Percentiles rank a stretch among this genome's conserved stretches.
These are phyloP conservation scores for Russula vinacea DNA, from an alignment of 768 basidiomycete species.

Conservation along the genomic window DNA sequence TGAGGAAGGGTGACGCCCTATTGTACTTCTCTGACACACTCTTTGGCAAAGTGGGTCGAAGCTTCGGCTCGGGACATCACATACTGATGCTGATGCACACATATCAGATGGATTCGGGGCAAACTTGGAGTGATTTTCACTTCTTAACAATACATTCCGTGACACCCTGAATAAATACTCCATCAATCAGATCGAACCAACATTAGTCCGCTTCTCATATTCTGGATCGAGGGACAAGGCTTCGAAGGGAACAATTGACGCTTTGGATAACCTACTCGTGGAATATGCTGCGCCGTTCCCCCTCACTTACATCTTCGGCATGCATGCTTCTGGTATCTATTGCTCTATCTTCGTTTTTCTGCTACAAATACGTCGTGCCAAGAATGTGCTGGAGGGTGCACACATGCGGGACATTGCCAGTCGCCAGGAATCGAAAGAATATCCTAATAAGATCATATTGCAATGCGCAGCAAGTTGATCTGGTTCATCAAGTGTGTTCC, in stretches of 20 bases:
- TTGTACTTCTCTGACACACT: conserved; percentile 69
- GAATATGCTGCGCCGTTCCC: conserved; percentile 84
- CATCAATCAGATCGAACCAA: conserved; percentile 58
- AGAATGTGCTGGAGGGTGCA: conserved; percentile 65
- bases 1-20: conserved; percentile 75
- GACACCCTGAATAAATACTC: conserved; percentile 57
- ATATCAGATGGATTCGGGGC: conserved; percentile 66
- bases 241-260: conserved; percentile 55
- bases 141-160: conserved; percentile 71
- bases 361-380: conserved; percentile 70
- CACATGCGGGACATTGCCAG: conserved; percentile 53
- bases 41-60: conserved; percentile 59
- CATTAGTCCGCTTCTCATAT: conserved; percentile 71
- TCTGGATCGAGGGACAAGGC: conserved; percentile 48
- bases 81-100: not conserved
- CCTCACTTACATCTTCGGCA: conserved; percentile 71
- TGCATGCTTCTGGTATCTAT: conserved; percentile 54
- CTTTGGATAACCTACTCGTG: conserved; percentile 62
- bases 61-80: not conserved
- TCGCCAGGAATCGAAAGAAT: conserved; percentile 33
- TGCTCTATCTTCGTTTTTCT: conserved; percentile 67
- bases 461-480: conserved; percentile 69
- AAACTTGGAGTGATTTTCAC: conserved; percentile 77
- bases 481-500: conserved; percentile 82
- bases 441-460: conserved; percentile 70